Evolutionary conservation across 495 filamentous ascomycete genomes (phyloP).

Genomic region (Podospora pseudopauciseta): DNA sequence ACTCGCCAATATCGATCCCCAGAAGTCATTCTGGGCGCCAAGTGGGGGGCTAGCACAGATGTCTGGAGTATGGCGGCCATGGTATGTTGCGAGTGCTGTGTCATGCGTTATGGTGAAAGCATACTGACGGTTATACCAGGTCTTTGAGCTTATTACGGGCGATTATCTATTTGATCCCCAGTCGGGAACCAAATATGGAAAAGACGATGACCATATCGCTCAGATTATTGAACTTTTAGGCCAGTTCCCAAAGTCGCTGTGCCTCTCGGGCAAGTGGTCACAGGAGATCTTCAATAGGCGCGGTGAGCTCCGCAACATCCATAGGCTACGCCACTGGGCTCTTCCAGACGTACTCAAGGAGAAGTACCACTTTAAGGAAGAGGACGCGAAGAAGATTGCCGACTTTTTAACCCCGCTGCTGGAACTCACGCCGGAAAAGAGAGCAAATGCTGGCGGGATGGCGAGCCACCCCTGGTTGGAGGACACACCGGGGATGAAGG

Average conservation of each 20-base stretch:
- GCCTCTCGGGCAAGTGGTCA: conserved; percentile 89
- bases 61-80: conserved; percentile 99
- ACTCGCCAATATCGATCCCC: conserved; percentile 96
- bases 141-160: conserved; percentile 96
- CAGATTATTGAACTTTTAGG: conserved; percentile 98
- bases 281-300: conserved; percentile 99
- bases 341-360: conserved; percentile 89
- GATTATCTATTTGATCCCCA: conserved; percentile 99
- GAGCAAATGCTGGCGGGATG: conserved; percentile 97
- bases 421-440: conserved; percentile 76
- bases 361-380: conserved; percentile 89
- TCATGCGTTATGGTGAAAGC: background rate
- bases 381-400: conserved; percentile 71
- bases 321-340: conserved; percentile 93
- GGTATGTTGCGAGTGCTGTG: conserved; percentile 51
- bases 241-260: conserved; percentile 87
- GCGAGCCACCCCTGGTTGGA: conserved; percentile 74
- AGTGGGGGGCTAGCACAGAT: conserved; percentile 98
- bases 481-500: conserved; percentile 82
- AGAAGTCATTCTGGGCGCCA: conserved; percentile 92
- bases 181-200: conserved; percentile 98
- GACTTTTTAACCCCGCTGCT: conserved; percentile 93
- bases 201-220: conserved; percentile 99
- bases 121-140: conserved; percentile 47
- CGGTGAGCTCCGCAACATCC: conserved; percentile 96